A percentile compares a stretch with the other conserved stretches of the same genome.
These are phyloP conservation scores for Entophlyctis helioformis DNA, from an alignment of 192 early-diverging fungal genomes.

Conservation along the genomic window DNA sequence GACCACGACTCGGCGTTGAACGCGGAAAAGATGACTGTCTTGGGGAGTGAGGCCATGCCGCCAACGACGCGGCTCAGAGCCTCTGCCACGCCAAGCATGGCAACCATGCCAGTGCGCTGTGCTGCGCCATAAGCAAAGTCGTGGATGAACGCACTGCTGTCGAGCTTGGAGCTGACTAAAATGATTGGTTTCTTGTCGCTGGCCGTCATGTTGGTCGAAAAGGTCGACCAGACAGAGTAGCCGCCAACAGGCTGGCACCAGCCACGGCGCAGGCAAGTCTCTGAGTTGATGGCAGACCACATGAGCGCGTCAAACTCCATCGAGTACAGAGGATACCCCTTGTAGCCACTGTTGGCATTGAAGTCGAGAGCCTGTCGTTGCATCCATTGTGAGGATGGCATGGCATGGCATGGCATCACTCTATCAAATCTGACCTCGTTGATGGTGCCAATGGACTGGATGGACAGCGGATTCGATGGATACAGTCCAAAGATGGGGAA, in stretches of 20 bases:
- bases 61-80: slow-evolving; percentile 48
- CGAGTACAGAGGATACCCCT: slow-evolving; percentile 52
- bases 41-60: slow-evolving; percentile 24
- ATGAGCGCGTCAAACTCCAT: slow-evolving; percentile 64
- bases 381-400: slow-evolving; percentile 2
- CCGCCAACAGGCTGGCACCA: slow-evolving; percentile 61
- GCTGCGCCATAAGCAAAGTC: slow-evolving; percentile 48
- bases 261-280: slow-evolving; percentile 56
- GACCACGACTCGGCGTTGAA: slow-evolving; percentile 66
- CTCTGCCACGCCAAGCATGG: slow-evolving; percentile 55
- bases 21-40: slow-evolving; percentile 62
- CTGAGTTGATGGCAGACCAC: slow-evolving; percentile 50
- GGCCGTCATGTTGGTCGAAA: slow-evolving; percentile 32
- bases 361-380: slow-evolving; percentile 23
- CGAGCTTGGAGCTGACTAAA: slow-evolving; percentile 50
- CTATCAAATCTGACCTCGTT: slow-evolving; percentile 16
- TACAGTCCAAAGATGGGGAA: slow-evolving; percentile 56
- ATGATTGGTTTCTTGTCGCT: slow-evolving; percentile 55
- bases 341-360: slow-evolving; percentile 34
- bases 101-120: slow-evolving; percentile 44
- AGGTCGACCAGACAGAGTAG: slow-evolving; percentile 56
- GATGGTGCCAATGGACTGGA: slow-evolving; percentile 29
- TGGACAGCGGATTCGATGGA: slow-evolving; percentile 3
- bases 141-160: slow-evolving; percentile 53
- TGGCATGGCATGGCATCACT: not conserved